phyloP scores from a whole-genome alignment of 169 alveolate species.

The Plasmodium relictum region DNA sequence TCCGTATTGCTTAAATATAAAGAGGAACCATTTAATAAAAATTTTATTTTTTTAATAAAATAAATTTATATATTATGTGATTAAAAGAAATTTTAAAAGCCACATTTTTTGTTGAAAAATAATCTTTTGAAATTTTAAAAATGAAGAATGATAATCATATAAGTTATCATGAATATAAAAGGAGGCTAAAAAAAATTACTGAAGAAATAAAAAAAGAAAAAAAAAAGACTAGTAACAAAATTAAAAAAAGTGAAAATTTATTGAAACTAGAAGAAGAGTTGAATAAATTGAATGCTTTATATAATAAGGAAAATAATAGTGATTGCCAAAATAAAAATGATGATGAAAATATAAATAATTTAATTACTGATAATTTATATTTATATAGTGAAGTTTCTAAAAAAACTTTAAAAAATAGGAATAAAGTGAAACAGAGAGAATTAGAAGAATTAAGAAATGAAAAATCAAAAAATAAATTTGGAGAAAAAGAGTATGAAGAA shows the following conservation, averaged over 20 bases:
- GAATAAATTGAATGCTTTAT: constrained; percentile 28
- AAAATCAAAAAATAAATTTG: constrained; percentile 34
- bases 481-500: constrained; percentile 47
- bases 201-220: constrained; percentile 70
- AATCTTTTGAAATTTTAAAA: background rate
- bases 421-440: constrained; percentile 40
- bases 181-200: constrained; percentile 49
- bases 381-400: constrained; percentile 34
- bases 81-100: too few species aligned
- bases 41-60: too few species aligned
- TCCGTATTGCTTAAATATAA: too few species aligned
- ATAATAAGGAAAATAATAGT: constrained; percentile 13
- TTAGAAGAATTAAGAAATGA: constrained; percentile 39
- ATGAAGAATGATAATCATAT: constrained; percentile 29
- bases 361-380: constrained; percentile 24
- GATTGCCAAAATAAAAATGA: constrained; percentile 12
- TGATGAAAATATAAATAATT: background rate
- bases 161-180: constrained; percentile 55
- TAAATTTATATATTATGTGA: too few species aligned
- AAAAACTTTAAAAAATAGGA: constrained; percentile 42
- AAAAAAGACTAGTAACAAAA: constrained; percentile 50
- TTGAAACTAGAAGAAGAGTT: constrained; percentile 52
- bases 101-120: too few species aligned
- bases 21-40: too few species aligned
- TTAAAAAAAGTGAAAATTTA: constrained; percentile 43